A percentile compares a stretch with the other conserved stretches of the same genome.
Conservation (phyloP, 2,329 filamentous ascomycete species). For the Aquanectria penicillioides region DNA sequence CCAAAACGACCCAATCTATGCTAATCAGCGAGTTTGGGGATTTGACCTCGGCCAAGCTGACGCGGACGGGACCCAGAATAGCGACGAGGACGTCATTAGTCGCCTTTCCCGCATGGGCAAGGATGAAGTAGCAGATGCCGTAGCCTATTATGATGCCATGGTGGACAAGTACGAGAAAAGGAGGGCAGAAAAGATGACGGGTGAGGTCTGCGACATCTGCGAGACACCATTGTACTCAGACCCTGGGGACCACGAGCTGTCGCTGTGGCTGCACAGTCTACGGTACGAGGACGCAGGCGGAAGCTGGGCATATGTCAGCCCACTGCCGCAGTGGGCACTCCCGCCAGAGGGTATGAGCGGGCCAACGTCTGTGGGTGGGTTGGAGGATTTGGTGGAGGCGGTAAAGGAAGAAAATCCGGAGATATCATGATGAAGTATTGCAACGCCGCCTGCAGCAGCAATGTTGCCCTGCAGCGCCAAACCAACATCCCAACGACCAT, state of each 20-base stretch:
- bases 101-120: constrained; percentile 92
- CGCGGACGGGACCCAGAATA: constrained; percentile 72
- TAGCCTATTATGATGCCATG: constrained; percentile 94
- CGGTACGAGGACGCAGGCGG: constrained; percentile 87
- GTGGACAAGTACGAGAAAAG: constrained; percentile 89
- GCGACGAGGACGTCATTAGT: constrained; percentile 90
- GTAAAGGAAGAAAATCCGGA: constrained; percentile 58
- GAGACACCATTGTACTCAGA: constrained; percentile 92
- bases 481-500: constrained; percentile 17
- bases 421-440: constrained; percentile 41
- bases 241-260: constrained; percentile 88
- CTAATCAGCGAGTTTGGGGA: constrained; percentile 92
- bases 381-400: constrained; percentile 68
- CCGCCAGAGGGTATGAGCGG: constrained; percentile 79
- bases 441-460: constrained; percentile 26
- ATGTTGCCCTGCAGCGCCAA: constrained; percentile 27
- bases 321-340: constrained; percentile 86
- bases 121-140: constrained; percentile 87
- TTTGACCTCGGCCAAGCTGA: constrained; percentile 76
- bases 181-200: constrained; percentile 94
- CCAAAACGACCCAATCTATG: constrained; percentile 97
- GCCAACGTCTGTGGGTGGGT: constrained; percentile 72
- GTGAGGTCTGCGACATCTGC: constrained; percentile 82
- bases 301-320: constrained; percentile 87
- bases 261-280: constrained; percentile 92